phyloP scores from a whole-genome alignment of 345 rosid genomes.

The Linum tenue region DNA sequence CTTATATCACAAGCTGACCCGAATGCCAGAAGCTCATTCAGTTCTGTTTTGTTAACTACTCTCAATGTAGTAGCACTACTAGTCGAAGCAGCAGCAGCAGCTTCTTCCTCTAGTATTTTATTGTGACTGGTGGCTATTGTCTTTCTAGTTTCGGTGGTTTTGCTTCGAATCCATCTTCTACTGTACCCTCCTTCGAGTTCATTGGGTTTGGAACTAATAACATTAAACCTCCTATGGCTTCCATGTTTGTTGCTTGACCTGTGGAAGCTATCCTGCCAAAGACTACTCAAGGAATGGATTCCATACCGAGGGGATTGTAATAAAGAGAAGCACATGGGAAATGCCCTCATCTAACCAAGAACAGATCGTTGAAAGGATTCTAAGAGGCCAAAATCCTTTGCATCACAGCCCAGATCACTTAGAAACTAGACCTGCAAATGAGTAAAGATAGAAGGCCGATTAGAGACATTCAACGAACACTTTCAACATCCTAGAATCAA shows the following conservation, averaged over 20 bases:
- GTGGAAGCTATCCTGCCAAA: slow-evolving; percentile 37
- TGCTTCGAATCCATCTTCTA: slow-evolving; percentile 45
- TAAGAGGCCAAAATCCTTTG: too few relatives aligned
- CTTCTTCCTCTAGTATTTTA: too few relatives aligned
- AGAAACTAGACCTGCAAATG: slow-evolving; percentile 1
- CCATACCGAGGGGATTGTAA: slow-evolving; percentile 53
- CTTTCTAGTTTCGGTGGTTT: too few relatives aligned
- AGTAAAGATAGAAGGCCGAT: neutral
- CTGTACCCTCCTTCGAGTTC: slow-evolving; percentile 46
- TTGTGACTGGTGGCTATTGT: too few relatives aligned
- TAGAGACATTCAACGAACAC: neutral
- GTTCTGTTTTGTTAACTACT: too few relatives aligned
- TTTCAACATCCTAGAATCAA: too few relatives aligned
- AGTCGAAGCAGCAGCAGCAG: too few relatives aligned
- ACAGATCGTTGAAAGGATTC: neutral
- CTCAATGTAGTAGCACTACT: too few relatives aligned
- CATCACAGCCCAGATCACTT: neutral
- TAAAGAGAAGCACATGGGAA: slow-evolving; percentile 50
- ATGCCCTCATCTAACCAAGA: slow-evolving; percentile 26
- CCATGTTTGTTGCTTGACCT: slow-evolving; percentile 20
- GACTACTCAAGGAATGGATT: slow-evolving; percentile 36
- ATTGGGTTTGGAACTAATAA: slow-evolving; percentile 32
- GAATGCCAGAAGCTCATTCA: too few relatives aligned
- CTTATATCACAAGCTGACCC: slow-evolving; percentile 22
- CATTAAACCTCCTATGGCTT: slow-evolving; percentile 25